A percentile compares a stretch with the other conserved stretches of the same genome.
Conservation (phyloP, 257 asterid genomes). For the Scutellaria minor region DNA sequence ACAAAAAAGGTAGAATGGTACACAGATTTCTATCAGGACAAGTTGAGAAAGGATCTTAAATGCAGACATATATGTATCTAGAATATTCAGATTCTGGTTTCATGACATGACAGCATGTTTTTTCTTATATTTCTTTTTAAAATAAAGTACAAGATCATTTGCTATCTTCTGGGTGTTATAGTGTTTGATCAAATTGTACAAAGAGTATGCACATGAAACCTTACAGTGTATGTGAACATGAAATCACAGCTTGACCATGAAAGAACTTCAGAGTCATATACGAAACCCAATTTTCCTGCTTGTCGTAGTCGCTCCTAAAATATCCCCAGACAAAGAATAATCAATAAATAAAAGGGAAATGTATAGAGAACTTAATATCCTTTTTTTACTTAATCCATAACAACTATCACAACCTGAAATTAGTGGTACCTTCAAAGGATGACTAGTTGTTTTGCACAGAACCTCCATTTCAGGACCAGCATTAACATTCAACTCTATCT, state of each 20-base stretch:
- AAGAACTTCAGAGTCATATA: conserved; percentile 74
- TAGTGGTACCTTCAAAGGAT: conserved; percentile 78
- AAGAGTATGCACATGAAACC: conserved; percentile 24
- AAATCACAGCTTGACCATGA: conserved; percentile 83
- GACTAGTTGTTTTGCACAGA: conserved; percentile 67
- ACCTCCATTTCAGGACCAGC: conserved; percentile 73
- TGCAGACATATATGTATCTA: conserved; percentile 3
- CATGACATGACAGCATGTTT: conserved; percentile 22
- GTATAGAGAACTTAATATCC: conserved; percentile 13
- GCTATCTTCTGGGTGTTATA: not conserved
- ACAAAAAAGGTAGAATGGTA: conserved; percentile 26
- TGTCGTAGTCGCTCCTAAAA: conserved; percentile 67
- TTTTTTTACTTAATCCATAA: conserved; percentile 21
- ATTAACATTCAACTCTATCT: conserved; percentile 67
- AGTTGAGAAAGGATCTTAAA: conserved; percentile 15
- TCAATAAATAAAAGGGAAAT: not conserved
- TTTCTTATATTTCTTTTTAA: not conserved
- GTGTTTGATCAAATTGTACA: conserved; percentile 14
- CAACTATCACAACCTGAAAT: conserved; percentile 25
- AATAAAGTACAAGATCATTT: conserved; percentile 10
- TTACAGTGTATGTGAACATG: conserved; percentile 66
- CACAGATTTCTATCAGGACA: conserved; percentile 9
- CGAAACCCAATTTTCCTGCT: conserved; percentile 71
- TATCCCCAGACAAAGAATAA: not conserved
- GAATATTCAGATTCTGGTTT: conserved; percentile 2